Evolutionary conservation across 345 rosid genomes (phyloP).

Genomic region (Hibiscus mutabilis): DNA sequence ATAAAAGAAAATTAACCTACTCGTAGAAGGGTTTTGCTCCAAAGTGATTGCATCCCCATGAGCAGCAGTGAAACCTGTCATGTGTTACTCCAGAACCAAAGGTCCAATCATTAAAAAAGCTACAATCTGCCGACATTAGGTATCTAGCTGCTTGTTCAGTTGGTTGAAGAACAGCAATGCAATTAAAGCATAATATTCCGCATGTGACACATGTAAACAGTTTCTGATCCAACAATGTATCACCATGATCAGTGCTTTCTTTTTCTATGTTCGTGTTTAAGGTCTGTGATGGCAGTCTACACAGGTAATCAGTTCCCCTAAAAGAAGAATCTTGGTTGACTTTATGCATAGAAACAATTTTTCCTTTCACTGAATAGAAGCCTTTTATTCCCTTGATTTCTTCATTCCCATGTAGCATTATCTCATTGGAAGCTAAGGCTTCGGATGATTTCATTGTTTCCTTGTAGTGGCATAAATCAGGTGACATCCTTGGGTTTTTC

Average conservation of each 20-base stretch:
- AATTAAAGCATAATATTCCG: conserved; percentile 79
- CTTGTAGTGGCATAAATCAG: too few relatives aligned
- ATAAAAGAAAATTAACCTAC: conserved; percentile 31
- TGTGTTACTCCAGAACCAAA: conserved; percentile 45
- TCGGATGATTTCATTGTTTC: too few relatives aligned
- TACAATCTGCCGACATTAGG: conserved; percentile 88
- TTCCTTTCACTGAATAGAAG: conserved; percentile 46
- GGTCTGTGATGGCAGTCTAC: conserved; percentile 9
- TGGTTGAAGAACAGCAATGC: conserved; percentile 82
- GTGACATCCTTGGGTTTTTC: conserved; percentile 32
- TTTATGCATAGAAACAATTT: conserved; percentile 54
- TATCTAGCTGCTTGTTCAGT: conserved; percentile 72
- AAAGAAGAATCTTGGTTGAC: conserved; percentile 34
- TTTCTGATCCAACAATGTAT: conserved; percentile 74
- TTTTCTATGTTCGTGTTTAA: conserved; percentile 22
- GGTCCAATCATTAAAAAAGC: conserved; percentile 82
- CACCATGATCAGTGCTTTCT: conserved; percentile 29
- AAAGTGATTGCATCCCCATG: conserved; percentile 21
- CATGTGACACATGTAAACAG: conserved; percentile 90
- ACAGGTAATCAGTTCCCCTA: conserved; percentile 23
- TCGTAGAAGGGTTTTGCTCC: conserved; percentile 27
- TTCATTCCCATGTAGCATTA: conserved; percentile 23
- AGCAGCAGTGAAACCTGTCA: conserved; percentile 21
- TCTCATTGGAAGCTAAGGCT: too few relatives aligned
- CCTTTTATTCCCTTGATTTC: conserved; percentile 33